A percentile compares a stretch with the other conserved stretches of the same genome.
These are phyloP conservation scores for Pyronema omphalodes DNA, from an alignment of 495 filamentous ascomycete genomes.

Conservation along the genomic window DNA sequence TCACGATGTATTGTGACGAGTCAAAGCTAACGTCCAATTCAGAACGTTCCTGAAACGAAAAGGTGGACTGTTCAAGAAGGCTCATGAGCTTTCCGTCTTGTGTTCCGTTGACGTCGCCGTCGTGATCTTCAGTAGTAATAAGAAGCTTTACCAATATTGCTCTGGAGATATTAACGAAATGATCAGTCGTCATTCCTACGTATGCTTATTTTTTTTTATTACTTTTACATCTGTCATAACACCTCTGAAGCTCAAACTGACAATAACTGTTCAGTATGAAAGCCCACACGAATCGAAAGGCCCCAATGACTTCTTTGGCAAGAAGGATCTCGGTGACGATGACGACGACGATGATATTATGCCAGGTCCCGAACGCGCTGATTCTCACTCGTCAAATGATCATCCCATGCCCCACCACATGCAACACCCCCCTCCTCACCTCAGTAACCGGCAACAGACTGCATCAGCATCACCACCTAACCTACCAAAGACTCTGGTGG, in stretches of 20 bases:
- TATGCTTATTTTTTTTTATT: constrained; percentile 25
- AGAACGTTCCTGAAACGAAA: constrained; percentile 98
- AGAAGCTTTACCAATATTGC: constrained; percentile 95
- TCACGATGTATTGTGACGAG: neutral
- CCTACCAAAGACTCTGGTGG: constrained; percentile 24
- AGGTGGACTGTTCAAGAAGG: constrained; percentile 97
- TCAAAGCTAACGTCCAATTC: neutral
- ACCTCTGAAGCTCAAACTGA: constrained; percentile 19
- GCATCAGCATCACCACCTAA: constrained; percentile 85
- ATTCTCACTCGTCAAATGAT: constrained; percentile 11
- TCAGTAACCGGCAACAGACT: constrained; percentile 48
- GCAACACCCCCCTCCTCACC: constrained; percentile 56
- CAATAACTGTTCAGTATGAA: constrained; percentile 45
- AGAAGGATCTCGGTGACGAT: constrained; percentile 69
- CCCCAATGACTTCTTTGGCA: constrained; percentile 74
- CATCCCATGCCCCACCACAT: constrained; percentile 48
- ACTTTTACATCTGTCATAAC: too few species aligned
- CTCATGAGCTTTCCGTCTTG: constrained; percentile 90
- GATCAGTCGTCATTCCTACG: constrained; percentile 70
- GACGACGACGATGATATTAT: constrained; percentile 63
- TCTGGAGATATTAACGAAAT: constrained; percentile 85
- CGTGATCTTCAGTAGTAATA: constrained; percentile 94
- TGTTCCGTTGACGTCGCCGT: constrained; percentile 97
- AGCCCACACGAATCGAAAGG: constrained; percentile 91
- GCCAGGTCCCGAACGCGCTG: constrained; percentile 31